phyloP scores from a whole-genome alignment of 176 grass and related monocot species.

The Urochloa ruziziensis region DNA sequence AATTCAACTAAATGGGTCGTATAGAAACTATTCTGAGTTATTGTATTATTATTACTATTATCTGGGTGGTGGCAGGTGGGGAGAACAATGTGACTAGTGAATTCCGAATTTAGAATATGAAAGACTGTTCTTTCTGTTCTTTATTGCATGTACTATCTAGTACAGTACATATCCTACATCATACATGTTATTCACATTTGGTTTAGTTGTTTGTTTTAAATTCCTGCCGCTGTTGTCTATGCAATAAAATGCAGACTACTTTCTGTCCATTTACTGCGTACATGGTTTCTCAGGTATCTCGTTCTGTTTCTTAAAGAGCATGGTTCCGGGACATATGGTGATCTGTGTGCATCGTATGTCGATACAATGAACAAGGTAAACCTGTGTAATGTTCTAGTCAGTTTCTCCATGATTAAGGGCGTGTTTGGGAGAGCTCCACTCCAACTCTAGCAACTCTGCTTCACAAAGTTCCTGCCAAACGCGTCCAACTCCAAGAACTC shows the following conservation, averaged over 20 bases:
- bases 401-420: no score
- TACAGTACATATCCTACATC: background rate
- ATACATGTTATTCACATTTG: background rate
- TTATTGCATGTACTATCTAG: background rate
- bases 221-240: background rate
- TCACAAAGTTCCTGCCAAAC: no score
- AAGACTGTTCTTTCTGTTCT: conserved; percentile 5
- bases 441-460: no score
- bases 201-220: conserved; percentile 8
- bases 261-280: background rate
- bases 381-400: background rate
- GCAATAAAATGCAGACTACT: conserved; percentile 12
- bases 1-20: background rate
- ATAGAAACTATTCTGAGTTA: background rate
- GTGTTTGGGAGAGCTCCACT: no score
- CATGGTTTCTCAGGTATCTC: conserved; percentile 56
- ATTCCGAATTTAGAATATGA: background rate
- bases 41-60: background rate
- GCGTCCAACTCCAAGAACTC: no score
- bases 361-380: conserved; percentile 93
- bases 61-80: background rate
- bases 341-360: conserved; percentile 58
- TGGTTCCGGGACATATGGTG: conserved; percentile 55
- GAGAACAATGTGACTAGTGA: background rate
- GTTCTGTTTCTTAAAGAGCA: conserved; percentile 86